Evolutionary conservation across 768 basidiomycete species (phyloP).

Genomic region (Boletus vermiculosoides): DNA sequence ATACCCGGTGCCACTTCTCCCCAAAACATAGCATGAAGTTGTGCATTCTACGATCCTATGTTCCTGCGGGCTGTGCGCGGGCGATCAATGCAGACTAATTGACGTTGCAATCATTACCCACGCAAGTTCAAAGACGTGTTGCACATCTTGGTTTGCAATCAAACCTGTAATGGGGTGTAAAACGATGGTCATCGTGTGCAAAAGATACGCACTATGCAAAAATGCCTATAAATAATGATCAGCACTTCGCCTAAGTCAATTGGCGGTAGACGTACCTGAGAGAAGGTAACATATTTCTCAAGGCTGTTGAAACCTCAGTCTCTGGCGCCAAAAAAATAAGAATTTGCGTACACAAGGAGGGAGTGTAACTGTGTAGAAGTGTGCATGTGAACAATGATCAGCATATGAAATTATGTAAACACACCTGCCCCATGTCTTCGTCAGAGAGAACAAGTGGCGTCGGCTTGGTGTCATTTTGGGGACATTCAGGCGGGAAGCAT

Average conservation of each 20-base stretch:
- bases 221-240: constrained; percentile 21
- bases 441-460: constrained; percentile 37
- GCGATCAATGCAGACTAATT: constrained; percentile 14
- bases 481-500: constrained; percentile 44
- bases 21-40: constrained; percentile 63
- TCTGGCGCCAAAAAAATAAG: constrained; percentile 1
- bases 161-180: constrained; percentile 15
- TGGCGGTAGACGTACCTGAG: constrained; percentile 17
- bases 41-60: constrained; percentile 57
- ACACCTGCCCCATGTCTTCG: constrained; percentile 50
- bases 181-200: background rate
- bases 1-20: constrained; percentile 74
- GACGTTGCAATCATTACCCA: constrained; percentile 3
- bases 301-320: constrained; percentile 43
- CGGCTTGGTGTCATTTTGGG: constrained; percentile 14
- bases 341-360: constrained; percentile 50
- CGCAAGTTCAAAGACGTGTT: constrained; percentile 31
- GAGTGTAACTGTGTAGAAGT: constrained; percentile 53
- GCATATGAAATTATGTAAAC: background rate
- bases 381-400: background rate
- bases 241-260: constrained; percentile 39
- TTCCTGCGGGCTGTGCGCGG: constrained; percentile 41
- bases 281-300: constrained; percentile 32
- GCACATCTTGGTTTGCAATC: constrained; percentile 23
- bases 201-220: constrained; percentile 16